Conservation (phyloP, 1,284 basidiomycete genomes). For the Coniferiporia sulphurascens region DNA sequence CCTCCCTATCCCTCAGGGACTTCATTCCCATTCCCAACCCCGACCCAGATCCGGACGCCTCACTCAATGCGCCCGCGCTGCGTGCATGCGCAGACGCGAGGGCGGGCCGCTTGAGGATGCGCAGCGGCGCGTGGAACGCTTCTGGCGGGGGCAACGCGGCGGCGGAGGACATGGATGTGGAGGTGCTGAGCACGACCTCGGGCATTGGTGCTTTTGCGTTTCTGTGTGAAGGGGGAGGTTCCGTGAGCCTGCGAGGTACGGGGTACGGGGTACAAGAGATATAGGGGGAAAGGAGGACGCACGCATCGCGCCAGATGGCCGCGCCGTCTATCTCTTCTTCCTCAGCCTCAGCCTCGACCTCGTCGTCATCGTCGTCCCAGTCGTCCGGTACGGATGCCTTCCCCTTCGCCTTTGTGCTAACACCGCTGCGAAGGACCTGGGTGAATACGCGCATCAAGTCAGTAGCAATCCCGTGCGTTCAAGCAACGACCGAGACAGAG, state of each 20-base stretch:
- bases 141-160: conserved; percentile 17
- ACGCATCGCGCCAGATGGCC: conserved; percentile 23
- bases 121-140: conserved; percentile 20
- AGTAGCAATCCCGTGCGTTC: too few species aligned
- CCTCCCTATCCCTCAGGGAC: conserved; percentile 21
- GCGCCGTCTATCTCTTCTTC: conserved; percentile 19
- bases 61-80: background rate
- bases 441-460: too few species aligned
- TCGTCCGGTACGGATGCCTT: conserved; percentile 18
- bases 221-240: conserved; percentile 5
- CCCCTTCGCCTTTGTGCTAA: background rate
- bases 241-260: background rate
- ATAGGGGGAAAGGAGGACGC: conserved; percentile 1
- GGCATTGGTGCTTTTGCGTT: conserved; percentile 24
- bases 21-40: too few species aligned
- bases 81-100: conserved; percentile 1
- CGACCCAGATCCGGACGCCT: background rate
- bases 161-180: background rate
- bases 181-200: conserved; percentile 17
- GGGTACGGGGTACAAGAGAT: too few species aligned
- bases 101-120: conserved; percentile 23
- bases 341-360: conserved; percentile 2
- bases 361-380: conserved; percentile 23
- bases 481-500: too few species aligned
- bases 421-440: too few species aligned